Evolutionary conservation across 1,284 basidiomycete species (phyloP).

Genomic region (Lentinula novae-zelandiae): DNA sequence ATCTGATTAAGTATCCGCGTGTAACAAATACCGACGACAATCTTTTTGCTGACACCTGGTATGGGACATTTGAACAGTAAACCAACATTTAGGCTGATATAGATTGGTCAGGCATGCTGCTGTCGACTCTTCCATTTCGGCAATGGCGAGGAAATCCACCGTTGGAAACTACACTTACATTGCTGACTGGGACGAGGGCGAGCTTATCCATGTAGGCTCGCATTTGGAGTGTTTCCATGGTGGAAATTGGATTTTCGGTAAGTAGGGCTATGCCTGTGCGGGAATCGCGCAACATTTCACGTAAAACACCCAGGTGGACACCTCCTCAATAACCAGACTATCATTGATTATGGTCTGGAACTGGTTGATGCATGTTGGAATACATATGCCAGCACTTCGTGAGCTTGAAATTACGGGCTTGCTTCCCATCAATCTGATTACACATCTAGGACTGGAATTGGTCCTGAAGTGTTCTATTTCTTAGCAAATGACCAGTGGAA

Average conservation of each 20-base stretch:
- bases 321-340: constrained; percentile 54
- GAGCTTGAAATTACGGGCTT: constrained; percentile 20
- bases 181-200: constrained; percentile 46
- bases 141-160: constrained; percentile 52
- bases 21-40: constrained; percentile 60
- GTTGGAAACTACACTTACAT: constrained; percentile 61
- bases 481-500: constrained; percentile 53
- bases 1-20: constrained; percentile 71
- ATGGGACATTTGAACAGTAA: too few relatives aligned
- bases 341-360: constrained; percentile 56
- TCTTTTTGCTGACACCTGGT: constrained; percentile 58
- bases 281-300: neutral
- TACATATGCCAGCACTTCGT: constrained; percentile 69
- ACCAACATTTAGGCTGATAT: too few relatives aligned
- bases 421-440: neutral
- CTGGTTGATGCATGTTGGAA: constrained; percentile 73
- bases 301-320: constrained; percentile 11
- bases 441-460: constrained; percentile 59
- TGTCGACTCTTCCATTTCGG: constrained; percentile 64
- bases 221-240: constrained; percentile 16
- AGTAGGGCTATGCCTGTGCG: neutral
- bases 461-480: constrained; percentile 64
- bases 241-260: constrained; percentile 17
- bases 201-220: constrained; percentile 58
- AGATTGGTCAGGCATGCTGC: constrained; percentile 40